These are phyloP conservation scores for Imleria badia DNA, from an alignment of 768 basidiomycete species.

Conservation along the genomic window DNA sequence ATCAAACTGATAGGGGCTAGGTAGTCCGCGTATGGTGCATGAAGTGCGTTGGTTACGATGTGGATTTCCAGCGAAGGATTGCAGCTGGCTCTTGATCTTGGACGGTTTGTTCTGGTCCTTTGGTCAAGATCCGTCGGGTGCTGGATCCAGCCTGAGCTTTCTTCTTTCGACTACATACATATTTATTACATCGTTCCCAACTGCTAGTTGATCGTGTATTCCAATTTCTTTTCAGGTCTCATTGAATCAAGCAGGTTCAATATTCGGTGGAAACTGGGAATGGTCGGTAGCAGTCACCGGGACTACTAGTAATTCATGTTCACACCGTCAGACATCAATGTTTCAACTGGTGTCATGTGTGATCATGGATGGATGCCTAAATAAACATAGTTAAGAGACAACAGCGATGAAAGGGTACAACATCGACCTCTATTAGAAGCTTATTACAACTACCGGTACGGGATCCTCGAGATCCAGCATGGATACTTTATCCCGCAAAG, in stretches of 20 bases:
- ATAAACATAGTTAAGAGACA: conserved; percentile 25
- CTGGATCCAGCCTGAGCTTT: no score
- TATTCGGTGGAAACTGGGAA: not conserved
- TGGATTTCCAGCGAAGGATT: conserved; percentile 12
- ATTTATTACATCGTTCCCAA: no score
- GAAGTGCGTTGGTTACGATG: conserved; percentile 12
- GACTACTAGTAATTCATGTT: not conserved
- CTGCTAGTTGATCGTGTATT: not conserved
- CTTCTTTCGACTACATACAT: no score
- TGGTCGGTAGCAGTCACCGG: no score
- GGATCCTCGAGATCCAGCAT: conserved; percentile 29
- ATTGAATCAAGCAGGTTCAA: not conserved
- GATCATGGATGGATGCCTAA: conserved; percentile 15
- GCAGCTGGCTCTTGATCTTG: not conserved
- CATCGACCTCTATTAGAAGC: not conserved
- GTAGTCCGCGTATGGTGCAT: conserved; percentile 6
- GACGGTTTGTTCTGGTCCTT: not conserved
- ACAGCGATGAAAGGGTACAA: not conserved
- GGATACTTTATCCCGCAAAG: conserved; percentile 28
- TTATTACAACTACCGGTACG: conserved; percentile 18
- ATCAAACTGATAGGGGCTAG: not conserved
- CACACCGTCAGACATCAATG: not conserved
- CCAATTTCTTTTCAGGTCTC: not conserved
- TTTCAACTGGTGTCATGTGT: not conserved
- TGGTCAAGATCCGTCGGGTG: no score